Evolutionary conservation across 169 alveolate genomes (phyloP).

Genomic region (Plasmodium inui): DNA sequence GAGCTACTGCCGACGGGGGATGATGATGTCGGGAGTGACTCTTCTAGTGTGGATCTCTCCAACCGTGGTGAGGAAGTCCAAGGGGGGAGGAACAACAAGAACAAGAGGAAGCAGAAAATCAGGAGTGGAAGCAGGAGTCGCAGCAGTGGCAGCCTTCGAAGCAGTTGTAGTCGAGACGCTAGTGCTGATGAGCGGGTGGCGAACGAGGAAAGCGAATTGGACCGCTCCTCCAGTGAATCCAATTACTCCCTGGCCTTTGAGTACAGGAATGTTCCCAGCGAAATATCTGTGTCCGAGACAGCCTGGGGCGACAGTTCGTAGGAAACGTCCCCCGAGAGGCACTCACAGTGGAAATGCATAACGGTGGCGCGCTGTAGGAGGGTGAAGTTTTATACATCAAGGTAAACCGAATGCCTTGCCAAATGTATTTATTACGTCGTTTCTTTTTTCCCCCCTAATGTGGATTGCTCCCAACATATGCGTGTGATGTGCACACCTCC

Average conservation of each 20-base stretch:
- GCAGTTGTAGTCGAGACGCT: background rate
- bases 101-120: slow-evolving; percentile 2
- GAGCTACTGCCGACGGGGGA: background rate
- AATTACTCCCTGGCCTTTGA: slow-evolving; percentile 67
- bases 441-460: background rate
- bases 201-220: background rate
- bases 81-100: background rate
- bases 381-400: background rate
- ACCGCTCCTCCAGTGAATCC: slow-evolving; percentile 54
- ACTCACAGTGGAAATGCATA: background rate
- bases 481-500: background rate
- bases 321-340: background rate
- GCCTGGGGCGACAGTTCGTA: slow-evolving; percentile 50
- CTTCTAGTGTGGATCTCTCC: background rate
- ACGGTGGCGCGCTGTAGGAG: background rate
- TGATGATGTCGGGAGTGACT: background rate
- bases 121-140: no score
- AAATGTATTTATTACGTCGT: background rate
- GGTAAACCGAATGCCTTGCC: background rate
- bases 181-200: background rate
- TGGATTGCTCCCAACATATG: background rate
- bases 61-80: background rate
- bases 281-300: slow-evolving; percentile 63
- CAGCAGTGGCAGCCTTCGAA: background rate
- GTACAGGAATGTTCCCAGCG: slow-evolving; percentile 69